Evolutionary conservation across 225 moss, liverwort and hornwort genomes (phyloP).

Genomic region (Straminergon stramineum): DNA sequence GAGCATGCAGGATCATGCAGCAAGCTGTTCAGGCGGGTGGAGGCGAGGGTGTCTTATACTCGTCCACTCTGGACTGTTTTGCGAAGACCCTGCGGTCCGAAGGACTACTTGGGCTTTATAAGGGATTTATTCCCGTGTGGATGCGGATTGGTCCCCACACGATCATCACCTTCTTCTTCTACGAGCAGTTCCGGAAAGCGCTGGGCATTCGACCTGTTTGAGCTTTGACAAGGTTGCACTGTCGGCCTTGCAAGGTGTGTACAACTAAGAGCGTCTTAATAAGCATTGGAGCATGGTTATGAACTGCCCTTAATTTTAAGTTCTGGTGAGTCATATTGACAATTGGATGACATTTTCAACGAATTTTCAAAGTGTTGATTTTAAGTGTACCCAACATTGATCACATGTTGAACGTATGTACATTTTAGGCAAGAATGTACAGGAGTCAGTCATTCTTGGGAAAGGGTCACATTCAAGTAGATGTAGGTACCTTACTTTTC

Average conservation of each 20-base stretch:
- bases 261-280: background rate
- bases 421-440: background rate
- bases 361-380: background rate
- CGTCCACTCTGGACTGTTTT: slow-evolving; percentile 70
- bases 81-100: slow-evolving; percentile 63
- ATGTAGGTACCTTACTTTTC: background rate
- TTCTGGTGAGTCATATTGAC: background rate
- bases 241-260: background rate
- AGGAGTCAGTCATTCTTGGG: background rate
- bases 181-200: slow-evolving; percentile 60
- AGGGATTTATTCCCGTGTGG: slow-evolving; percentile 81
- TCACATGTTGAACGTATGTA: background rate
- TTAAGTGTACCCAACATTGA: background rate
- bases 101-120: slow-evolving; percentile 59
- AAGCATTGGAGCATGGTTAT: background rate
- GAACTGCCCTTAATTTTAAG: background rate
- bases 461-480: background rate
- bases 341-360: background rate
- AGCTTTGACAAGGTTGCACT: background rate
- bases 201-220: slow-evolving; percentile 65
- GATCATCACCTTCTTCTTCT: slow-evolving; percentile 74
- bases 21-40: slow-evolving; percentile 60
- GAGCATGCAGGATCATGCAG: slow-evolving; percentile 61
- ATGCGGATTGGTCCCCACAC: slow-evolving; percentile 86
- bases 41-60: slow-evolving; percentile 56